phyloP scores from a whole-genome alignment of 345 rosid genomes.

The Ceriops decandra region DNA sequence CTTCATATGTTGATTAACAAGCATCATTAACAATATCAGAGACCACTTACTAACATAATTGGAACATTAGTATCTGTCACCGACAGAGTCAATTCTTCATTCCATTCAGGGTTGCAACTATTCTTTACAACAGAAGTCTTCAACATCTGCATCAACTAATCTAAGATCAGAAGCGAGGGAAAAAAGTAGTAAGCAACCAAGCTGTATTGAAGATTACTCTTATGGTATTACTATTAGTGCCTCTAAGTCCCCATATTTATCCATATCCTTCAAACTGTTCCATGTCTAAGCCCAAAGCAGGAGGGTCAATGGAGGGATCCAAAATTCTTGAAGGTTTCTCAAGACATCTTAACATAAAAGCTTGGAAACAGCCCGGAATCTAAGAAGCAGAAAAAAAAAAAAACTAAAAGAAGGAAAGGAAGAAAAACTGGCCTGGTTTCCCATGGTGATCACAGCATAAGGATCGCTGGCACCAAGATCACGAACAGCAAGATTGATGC shows the following conservation, averaged over 20 bases:
- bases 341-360: too few relatives aligned
- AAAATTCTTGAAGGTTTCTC: too few relatives aligned
- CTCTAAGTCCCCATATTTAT: too few relatives aligned
- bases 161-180: not conserved
- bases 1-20: not conserved
- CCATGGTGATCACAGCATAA: conserved; percentile 32
- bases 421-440: conserved; percentile 10
- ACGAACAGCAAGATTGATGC: conserved; percentile 36
- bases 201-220: not conserved
- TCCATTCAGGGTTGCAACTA: conserved; percentile 32
- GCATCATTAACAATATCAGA: not conserved
- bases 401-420: not conserved
- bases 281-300: not conserved
- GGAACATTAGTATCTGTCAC: conserved; percentile 19
- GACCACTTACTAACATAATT: conserved; percentile 21
- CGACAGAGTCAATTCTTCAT: conserved; percentile 32
- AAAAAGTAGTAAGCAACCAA: not conserved
- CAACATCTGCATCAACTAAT: conserved; percentile 20
- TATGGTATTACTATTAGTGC: not conserved
- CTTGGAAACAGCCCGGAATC: too few relatives aligned
- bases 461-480: conserved; percentile 39
- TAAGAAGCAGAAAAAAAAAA: too few relatives aligned
- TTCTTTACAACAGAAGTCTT: conserved; percentile 26
- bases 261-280: too few relatives aligned
- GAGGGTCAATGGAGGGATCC: too few relatives aligned